phyloP scores from a whole-genome alignment of 2,329 filamentous ascomycete species.

The Akanthomyces uredinophilus region DNA sequence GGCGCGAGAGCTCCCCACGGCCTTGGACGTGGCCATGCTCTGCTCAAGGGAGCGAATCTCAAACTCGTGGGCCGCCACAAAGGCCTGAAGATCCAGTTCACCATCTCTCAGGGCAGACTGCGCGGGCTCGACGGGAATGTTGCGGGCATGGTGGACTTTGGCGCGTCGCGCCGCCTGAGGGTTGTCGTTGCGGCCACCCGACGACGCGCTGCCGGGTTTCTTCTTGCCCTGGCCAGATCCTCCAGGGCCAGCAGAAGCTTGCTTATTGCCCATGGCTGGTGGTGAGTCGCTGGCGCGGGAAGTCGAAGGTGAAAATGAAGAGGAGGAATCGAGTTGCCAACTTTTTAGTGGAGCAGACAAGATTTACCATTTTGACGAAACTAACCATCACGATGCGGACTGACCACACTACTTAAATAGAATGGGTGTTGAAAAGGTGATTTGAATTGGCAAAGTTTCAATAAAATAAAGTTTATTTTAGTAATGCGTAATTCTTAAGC shows the following conservation, averaged over 20 bases:
- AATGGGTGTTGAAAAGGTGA: too few relatives aligned
- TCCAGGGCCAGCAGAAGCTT: slow-evolving; percentile 22
- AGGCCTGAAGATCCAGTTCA: slow-evolving; percentile 78
- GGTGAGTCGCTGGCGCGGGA: slow-evolving; percentile 15
- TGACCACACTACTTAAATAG: too few relatives aligned
- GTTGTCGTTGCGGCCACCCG: slow-evolving; percentile 23
- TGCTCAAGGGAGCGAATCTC: slow-evolving; percentile 82
- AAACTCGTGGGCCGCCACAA: slow-evolving; percentile 79
- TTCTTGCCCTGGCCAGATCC: slow-evolving; percentile 21
- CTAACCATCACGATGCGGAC: too few relatives aligned
- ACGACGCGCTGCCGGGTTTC: slow-evolving; percentile 20
- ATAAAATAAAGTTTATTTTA: too few relatives aligned
- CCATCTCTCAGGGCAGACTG: slow-evolving; percentile 59
- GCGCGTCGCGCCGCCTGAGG: slow-evolving; percentile 35
- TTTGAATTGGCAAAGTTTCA: too few relatives aligned
- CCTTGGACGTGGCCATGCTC: slow-evolving; percentile 72
- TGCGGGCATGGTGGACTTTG: slow-evolving; percentile 42
- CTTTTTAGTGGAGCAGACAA: slow-evolving; percentile 8
- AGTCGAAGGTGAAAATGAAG: slow-evolving; percentile 1
- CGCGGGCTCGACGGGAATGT: slow-evolving; percentile 46
- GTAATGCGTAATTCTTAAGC: too few relatives aligned
- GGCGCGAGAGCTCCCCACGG: slow-evolving; percentile 59
- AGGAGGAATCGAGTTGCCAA: background rate
- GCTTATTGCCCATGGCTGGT: slow-evolving; percentile 25
- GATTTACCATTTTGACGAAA: background rate